A percentile compares a stretch with the other conserved stretches of the same genome.
Evolutionary conservation across 352 stramenopile species (phyloP).

Genomic region (Aphanomyces astaci): DNA sequence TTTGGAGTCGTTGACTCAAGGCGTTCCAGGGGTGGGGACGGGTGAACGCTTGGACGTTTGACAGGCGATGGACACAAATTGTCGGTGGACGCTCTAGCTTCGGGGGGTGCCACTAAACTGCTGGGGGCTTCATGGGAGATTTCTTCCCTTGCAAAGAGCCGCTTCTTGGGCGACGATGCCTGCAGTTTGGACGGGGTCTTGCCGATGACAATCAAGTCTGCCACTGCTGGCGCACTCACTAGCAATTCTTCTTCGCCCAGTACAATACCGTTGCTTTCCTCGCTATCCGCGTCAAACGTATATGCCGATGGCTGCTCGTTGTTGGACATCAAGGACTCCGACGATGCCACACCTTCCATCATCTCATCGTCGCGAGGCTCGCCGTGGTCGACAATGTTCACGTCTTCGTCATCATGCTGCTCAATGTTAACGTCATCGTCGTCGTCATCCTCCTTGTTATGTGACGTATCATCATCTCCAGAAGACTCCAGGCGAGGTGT

Average conservation of each 20-base stretch:
- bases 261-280: too few species aligned
- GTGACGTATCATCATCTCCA: background rate
- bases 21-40: background rate
- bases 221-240: background rate
- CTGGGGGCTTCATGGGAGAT: background rate
- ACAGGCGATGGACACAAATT: background rate
- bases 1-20: background rate
- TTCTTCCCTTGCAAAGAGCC: background rate
- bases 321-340: background rate
- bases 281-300: background rate
- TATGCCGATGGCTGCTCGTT: conserved; percentile 6
- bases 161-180: conserved; percentile 5
- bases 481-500: conserved; percentile 6
- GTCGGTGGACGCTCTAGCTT: background rate
- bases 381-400: background rate
- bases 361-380: background rate
- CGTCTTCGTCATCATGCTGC: conserved; percentile 1
- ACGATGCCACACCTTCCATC: background rate
- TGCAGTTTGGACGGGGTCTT: conserved; percentile 16
- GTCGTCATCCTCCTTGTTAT: background rate
- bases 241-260: background rate
- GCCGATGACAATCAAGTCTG: conserved; percentile 12
- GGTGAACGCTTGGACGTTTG: background rate
- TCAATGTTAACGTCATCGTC: background rate
- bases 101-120: background rate